These are phyloP conservation scores for Leccinum barrowsii DNA, from an alignment of 768 basidiomycete species.

Conservation along the genomic window DNA sequence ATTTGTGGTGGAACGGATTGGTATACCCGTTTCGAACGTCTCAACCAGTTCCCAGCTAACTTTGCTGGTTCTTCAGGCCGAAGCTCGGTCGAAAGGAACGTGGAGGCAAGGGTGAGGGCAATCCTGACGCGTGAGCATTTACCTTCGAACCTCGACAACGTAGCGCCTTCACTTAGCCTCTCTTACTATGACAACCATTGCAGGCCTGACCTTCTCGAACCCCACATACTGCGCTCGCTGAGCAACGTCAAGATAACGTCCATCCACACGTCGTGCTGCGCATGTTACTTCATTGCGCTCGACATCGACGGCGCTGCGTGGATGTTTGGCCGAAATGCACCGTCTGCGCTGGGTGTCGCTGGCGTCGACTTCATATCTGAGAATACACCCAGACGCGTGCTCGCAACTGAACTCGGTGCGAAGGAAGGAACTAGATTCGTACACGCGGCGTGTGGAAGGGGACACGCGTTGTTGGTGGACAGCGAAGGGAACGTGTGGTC, in stretches of 20 bases:
- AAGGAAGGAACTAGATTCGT: conserved; percentile 59
- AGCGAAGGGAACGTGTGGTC: conserved; percentile 82
- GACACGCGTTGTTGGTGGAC: conserved; percentile 80
- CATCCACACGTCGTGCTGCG: conserved; percentile 71
- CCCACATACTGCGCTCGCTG: conserved; percentile 86
- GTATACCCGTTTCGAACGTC: conserved; percentile 41
- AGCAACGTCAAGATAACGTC: conserved; percentile 72
- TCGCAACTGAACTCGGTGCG: conserved; percentile 60
- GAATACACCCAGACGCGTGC: conserved; percentile 63
- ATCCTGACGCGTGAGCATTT: conserved; percentile 33
- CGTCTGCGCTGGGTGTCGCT: conserved; percentile 59
- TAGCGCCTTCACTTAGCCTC: conserved; percentile 1
- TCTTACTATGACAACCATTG: conserved; percentile 15
- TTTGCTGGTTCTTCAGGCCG: conserved; percentile 45
- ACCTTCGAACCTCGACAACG: not conserved
- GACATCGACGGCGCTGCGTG: conserved; percentile 79
- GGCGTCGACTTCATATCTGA: conserved; percentile 62
- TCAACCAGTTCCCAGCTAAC: conserved; percentile 6
- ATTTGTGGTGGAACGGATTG: conserved; percentile 88
- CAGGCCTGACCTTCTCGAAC: conserved; percentile 82
- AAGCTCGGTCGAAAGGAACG: conserved; percentile 75
- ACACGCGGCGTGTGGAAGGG: conserved; percentile 77
- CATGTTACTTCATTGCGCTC: conserved; percentile 73
- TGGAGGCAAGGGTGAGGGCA: conserved; percentile 43
- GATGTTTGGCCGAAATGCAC: conserved; percentile 85